phyloP scores from a whole-genome alignment of 495 filamentous ascomycete species.

The Tuber aestivum region DNA sequence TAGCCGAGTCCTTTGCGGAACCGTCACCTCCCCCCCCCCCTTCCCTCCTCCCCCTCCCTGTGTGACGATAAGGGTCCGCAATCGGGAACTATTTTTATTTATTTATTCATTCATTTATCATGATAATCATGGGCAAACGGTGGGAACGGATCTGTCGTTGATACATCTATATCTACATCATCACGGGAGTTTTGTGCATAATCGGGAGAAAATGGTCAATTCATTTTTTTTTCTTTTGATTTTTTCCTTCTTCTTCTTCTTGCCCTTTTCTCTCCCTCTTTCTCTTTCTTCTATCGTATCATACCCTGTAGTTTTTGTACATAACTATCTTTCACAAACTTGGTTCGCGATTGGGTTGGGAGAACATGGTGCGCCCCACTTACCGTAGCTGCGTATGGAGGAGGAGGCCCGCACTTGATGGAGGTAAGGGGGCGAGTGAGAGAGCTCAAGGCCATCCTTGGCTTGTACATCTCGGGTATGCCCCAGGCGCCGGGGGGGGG shows the following conservation, averaged over 20 bases:
- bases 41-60: no score
- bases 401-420: no score
- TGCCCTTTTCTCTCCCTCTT: no score
- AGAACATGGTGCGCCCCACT: no score
- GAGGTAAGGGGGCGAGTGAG: not conserved
- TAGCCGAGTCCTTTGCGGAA: not conserved
- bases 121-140: not conserved
- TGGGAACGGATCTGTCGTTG: not conserved
- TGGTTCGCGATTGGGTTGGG: not conserved
- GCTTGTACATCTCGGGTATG: not conserved
- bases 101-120: no score
- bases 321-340: not conserved
- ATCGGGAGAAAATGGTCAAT: not conserved
- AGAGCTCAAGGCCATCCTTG: not conserved
- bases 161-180: not conserved
- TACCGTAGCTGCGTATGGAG: no score
- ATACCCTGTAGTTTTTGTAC: no score
- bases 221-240: not conserved
- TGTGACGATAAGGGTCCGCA: no score
- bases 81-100: not conserved
- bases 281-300: no score
- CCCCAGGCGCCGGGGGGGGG: no score
- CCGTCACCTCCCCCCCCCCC: no score
- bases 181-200: not conserved
- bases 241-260: not conserved